phyloP scores from a whole-genome alignment of 495 filamentous ascomycete genomes.

The Wilcoxina mikolae region DNA sequence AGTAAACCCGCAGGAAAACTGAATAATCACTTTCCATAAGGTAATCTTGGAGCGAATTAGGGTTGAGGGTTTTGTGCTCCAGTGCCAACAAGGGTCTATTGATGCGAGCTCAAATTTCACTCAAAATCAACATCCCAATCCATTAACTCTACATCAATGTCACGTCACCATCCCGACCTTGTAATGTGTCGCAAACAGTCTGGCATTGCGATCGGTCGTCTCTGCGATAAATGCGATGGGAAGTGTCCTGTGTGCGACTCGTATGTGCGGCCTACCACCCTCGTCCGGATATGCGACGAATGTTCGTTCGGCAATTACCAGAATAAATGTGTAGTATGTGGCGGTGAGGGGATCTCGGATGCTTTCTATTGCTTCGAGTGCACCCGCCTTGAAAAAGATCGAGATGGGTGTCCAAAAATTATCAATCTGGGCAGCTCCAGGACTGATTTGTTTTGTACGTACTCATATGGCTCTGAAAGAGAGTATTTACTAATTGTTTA shows the following conservation, averaged over 20 bases:
- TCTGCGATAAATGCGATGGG: slow-evolving; percentile 99
- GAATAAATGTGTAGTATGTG: slow-evolving; percentile 98
- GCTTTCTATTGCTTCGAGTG: slow-evolving; percentile 99
- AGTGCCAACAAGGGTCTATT: too few species aligned
- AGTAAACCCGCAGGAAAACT: too few species aligned
- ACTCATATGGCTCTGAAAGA: neutral
- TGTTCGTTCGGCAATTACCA: slow-evolving; percentile 99
- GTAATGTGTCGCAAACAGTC: slow-evolving; percentile 99
- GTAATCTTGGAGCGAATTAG: too few species aligned
- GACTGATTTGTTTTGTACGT: slow-evolving; percentile 82
- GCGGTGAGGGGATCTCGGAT: slow-evolving; percentile 94
- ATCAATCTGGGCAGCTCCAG: slow-evolving; percentile 91
- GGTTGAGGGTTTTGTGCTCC: too few species aligned
- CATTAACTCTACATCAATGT: too few species aligned
- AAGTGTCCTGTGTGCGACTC: slow-evolving; percentile 98
- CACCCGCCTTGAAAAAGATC: slow-evolving; percentile 89
- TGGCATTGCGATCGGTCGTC: slow-evolving; percentile 93
- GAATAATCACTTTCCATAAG: too few species aligned
- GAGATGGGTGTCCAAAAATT: slow-evolving; percentile 98
- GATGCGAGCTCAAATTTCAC: too few species aligned
- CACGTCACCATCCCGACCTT: slow-evolving; percentile 52
- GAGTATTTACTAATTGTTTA: slow-evolving; percentile 2
- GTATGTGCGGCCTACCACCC: slow-evolving; percentile 93
- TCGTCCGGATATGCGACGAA: slow-evolving; percentile 97
- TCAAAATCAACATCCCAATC: too few species aligned